Evolutionary conservation across 805 yeast species (phyloP).

Genomic region (Metschnikowia kunwiensis): DNA sequence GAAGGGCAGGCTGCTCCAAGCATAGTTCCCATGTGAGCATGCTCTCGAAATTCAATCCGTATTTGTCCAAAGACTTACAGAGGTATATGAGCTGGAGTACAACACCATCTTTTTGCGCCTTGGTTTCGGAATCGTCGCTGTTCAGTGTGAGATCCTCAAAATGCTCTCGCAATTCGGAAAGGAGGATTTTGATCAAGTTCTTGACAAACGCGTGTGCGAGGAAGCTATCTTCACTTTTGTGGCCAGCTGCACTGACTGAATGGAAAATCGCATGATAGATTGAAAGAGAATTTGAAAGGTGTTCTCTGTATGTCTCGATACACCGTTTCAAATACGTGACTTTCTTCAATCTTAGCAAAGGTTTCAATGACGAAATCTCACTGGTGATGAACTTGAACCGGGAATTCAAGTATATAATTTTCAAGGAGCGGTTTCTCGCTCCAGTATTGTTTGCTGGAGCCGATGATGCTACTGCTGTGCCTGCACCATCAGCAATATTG

Average conservation of each 20-base stretch:
- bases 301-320: constrained; percentile 83
- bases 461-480: constrained; percentile 3
- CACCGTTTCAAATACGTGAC: constrained; percentile 71
- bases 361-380: constrained; percentile 57
- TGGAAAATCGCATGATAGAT: constrained; percentile 61
- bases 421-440: constrained; percentile 26
- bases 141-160: constrained; percentile 19
- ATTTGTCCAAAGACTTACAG: constrained; percentile 76
- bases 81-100: constrained; percentile 84
- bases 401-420: constrained; percentile 61
- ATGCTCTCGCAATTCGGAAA: constrained; percentile 23
- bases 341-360: constrained; percentile 50
- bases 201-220: constrained; percentile 30
- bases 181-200: constrained; percentile 27
- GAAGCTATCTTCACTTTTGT: constrained; percentile 19
- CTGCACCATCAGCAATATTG: constrained; percentile 3
- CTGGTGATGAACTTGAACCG: constrained; percentile 63
- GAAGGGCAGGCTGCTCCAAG: constrained; percentile 20
- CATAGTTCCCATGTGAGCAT: constrained; percentile 44
- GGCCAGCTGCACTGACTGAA: constrained; percentile 19
- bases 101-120: constrained; percentile 55
- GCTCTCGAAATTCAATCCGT: constrained; percentile 66
- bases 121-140: constrained; percentile 31
- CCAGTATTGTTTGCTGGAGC: background rate
- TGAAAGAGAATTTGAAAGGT: constrained; percentile 68